phyloP scores from a whole-genome alignment of 345 rosid genomes.

The Melaleuca quinquenervia region DNA sequence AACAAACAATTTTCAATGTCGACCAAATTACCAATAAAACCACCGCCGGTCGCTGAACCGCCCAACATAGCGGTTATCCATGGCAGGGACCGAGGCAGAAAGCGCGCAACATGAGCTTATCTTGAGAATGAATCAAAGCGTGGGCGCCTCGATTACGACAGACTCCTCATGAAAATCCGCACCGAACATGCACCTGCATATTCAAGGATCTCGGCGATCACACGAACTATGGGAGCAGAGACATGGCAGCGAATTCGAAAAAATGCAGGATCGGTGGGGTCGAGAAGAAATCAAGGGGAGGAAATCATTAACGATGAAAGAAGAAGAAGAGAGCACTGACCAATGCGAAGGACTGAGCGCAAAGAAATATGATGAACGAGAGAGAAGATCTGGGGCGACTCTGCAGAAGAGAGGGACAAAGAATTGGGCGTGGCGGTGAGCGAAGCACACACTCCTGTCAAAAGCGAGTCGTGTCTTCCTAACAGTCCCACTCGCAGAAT shows the following conservation, averaged over 20 bases:
- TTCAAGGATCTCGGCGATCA: not conserved
- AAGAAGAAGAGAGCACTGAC: not conserved
- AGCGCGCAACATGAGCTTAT: not conserved
- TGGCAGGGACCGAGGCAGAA: not conserved
- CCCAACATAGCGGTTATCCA: slow-evolving; percentile 27
- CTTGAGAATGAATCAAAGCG: not conserved
- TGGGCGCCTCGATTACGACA: not conserved
- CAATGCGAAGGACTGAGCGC: not conserved
- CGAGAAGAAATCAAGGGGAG: not conserved
- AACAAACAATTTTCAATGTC: no score
- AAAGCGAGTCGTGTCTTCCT: no score
- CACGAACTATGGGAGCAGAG: not conserved
- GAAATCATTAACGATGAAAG: not conserved
- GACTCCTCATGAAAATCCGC: not conserved
- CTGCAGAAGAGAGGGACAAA: no score
- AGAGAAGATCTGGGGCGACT: no score
- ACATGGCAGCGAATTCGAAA: not conserved
- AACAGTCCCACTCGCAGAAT: no score
- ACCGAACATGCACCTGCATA: not conserved
- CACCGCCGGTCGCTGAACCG: no score
- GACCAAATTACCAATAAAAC: no score
- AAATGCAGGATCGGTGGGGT: not conserved
- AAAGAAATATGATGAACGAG: no score
- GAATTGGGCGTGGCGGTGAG: no score
- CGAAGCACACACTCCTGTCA: no score